Conservation (phyloP, 345 rosid genomes). For the Pistacia atlantica region DNA sequence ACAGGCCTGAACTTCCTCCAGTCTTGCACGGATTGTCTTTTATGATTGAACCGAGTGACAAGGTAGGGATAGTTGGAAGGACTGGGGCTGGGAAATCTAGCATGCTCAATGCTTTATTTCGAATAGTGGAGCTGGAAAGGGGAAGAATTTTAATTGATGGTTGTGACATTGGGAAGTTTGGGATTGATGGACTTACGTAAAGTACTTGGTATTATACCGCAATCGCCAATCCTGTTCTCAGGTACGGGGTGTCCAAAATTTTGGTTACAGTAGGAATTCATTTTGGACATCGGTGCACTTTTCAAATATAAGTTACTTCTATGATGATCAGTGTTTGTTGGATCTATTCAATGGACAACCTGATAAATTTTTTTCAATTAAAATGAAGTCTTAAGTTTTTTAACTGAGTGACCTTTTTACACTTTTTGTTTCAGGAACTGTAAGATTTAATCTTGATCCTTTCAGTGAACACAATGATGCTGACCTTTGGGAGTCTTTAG, state of each 20-base stretch:
- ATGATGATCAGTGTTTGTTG: background rate
- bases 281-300: background rate
- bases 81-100: conserved; percentile 99
- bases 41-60: conserved; percentile 79
- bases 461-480: conserved; percentile 83
- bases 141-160: conserved; percentile 93
- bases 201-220: conserved; percentile 97
- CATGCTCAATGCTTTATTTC: conserved; percentile 89
- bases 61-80: conserved; percentile 98
- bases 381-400: background rate
- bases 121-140: conserved; percentile 90
- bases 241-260: conserved; percentile 44
- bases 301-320: background rate
- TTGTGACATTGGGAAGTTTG: conserved; percentile 74
- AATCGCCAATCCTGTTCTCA: conserved; percentile 98
- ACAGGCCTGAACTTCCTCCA: conserved; percentile 93
- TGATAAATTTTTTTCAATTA: background rate
- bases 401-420: conserved; percentile 6
- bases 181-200: conserved; percentile 92
- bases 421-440: conserved; percentile 56
- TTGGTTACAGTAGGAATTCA: background rate
- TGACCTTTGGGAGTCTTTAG: conserved; percentile 91
- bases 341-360: background rate
- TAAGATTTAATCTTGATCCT: conserved; percentile 89
- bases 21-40: conserved; percentile 89